Conservation (phyloP, 768 basidiomycete genomes). For the Leccinum disarticulatum region DNA sequence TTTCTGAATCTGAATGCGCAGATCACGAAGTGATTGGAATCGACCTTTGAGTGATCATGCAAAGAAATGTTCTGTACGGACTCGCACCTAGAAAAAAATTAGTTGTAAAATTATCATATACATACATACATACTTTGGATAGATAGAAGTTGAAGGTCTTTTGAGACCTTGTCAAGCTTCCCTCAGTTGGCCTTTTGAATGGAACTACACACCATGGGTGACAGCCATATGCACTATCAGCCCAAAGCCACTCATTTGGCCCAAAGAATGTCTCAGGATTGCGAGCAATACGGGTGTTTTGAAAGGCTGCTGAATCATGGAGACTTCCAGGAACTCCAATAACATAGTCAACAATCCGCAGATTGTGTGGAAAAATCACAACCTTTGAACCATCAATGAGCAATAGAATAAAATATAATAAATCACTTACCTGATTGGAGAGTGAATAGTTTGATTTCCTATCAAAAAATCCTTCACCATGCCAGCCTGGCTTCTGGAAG, state of each 20-base stretch:
- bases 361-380: constrained; percentile 13
- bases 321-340: constrained; percentile 17
- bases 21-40: constrained; percentile 14
- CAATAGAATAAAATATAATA: neutral
- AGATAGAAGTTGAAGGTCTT: constrained; percentile 25
- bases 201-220: constrained; percentile 22
- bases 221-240: constrained; percentile 16
- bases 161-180: constrained; percentile 15
- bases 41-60: constrained; percentile 11
- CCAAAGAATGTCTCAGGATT: constrained; percentile 3
- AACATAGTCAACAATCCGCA: constrained; percentile 14
- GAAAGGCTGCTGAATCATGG: constrained; percentile 13
- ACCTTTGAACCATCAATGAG: neutral
- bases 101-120: neutral
- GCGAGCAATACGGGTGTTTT: neutral
- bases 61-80: constrained; percentile 12
- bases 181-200: constrained; percentile 5
- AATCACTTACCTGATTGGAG: constrained; percentile 10
- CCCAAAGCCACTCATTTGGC: constrained; percentile 19
- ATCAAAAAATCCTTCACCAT: constrained; percentile 18
- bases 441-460: constrained; percentile 13
- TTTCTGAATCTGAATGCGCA: constrained; percentile 12
- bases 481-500: constrained; percentile 22
- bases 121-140: constrained; percentile 16
- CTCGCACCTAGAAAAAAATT: constrained; percentile 1